Evolutionary conservation across 2,329 filamentous ascomycete genomes (phyloP).

Genomic region (Trichoderma atrobrunneum): DNA sequence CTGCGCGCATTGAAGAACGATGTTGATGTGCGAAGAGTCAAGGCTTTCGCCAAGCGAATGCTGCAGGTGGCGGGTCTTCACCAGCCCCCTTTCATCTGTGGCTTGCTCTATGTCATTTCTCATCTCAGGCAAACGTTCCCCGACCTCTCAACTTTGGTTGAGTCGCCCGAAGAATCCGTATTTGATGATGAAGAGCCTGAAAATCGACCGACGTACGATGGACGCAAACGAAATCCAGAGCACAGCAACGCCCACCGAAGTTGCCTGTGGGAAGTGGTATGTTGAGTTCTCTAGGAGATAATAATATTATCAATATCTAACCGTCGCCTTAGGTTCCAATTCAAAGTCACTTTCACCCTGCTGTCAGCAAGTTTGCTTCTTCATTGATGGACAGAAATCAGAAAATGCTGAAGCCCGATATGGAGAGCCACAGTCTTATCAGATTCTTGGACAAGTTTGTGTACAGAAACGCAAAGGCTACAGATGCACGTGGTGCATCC

Average conservation of each 20-base stretch:
- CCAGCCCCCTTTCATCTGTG: constrained; percentile 88
- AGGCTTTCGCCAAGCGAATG: constrained; percentile 93
- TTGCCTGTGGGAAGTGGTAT: constrained; percentile 87
- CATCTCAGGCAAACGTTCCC: constrained; percentile 80
- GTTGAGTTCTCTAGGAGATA: constrained; percentile 26
- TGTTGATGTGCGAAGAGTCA: constrained; percentile 84
- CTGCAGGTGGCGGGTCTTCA: constrained; percentile 84
- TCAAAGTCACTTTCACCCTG: constrained; percentile 80
- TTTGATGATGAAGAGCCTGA: constrained; percentile 62
- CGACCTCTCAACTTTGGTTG: constrained; percentile 72
- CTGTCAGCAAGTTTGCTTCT: constrained; percentile 78
- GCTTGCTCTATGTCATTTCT: constrained; percentile 83
- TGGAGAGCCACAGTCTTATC: constrained; percentile 85
- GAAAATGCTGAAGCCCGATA: constrained; percentile 82
- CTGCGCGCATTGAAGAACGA: constrained; percentile 87
- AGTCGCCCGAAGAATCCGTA: constrained; percentile 70
- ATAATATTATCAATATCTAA: constrained; percentile 22
- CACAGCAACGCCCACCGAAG: constrained; percentile 90
- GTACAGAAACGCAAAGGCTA: constrained; percentile 87
- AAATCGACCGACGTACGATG: constrained; percentile 63
- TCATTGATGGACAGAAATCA: constrained; percentile 66
- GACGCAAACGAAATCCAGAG: constrained; percentile 86
- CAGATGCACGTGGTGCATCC: constrained; percentile 70
- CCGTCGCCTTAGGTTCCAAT: constrained; percentile 32
- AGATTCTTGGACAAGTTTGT: constrained; percentile 98